These are phyloP conservation scores for Saccharomycopsis hybrid DNA, from an alignment of 1,139 yeast species.

Conservation along the genomic window DNA sequence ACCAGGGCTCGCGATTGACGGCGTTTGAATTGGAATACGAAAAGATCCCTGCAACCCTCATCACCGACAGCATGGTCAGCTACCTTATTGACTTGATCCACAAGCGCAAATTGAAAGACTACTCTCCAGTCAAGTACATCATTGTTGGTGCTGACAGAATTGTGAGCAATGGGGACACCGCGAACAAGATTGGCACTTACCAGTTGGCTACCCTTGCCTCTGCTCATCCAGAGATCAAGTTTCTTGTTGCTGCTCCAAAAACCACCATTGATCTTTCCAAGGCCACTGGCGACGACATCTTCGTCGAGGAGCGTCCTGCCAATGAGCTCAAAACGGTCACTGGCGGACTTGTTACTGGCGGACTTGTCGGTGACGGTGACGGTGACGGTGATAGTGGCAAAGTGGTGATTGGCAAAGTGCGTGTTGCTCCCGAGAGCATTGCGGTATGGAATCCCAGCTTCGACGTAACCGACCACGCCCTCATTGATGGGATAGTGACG, in stretches of 20 bases:
- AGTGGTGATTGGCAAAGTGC: conserved; percentile 49
- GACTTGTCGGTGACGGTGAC: too few relatives aligned
- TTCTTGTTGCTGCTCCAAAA: conserved; percentile 91
- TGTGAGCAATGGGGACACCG: conserved; percentile 88
- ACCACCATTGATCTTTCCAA: conserved; percentile 79
- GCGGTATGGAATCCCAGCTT: conserved; percentile 95
- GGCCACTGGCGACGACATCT: conserved; percentile 60
- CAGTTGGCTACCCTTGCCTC: conserved; percentile 56
- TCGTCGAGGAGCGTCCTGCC: conserved; percentile 83
- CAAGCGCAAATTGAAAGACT: neutral
- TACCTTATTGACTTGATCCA: conserved; percentile 45
- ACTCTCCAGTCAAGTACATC: conserved; percentile 61
- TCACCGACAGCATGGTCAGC: conserved; percentile 90
- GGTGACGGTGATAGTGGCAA: conserved; percentile 27
- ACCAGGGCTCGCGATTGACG: conserved; percentile 91
- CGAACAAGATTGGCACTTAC: conserved; percentile 95
- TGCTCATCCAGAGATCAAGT: conserved; percentile 49
- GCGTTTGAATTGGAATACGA: conserved; percentile 87
- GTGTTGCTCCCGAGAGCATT: conserved; percentile 80
- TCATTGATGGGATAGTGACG: conserved; percentile 85
- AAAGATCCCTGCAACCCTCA: conserved; percentile 75
- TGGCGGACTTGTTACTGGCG: conserved; percentile 48
- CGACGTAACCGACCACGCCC: conserved; percentile 80
- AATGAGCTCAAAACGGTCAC: conserved; percentile 69
- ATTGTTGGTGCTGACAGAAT: conserved; percentile 99